Conservation (phyloP, 768 basidiomycete species). For the Mycena rosella region DNA sequence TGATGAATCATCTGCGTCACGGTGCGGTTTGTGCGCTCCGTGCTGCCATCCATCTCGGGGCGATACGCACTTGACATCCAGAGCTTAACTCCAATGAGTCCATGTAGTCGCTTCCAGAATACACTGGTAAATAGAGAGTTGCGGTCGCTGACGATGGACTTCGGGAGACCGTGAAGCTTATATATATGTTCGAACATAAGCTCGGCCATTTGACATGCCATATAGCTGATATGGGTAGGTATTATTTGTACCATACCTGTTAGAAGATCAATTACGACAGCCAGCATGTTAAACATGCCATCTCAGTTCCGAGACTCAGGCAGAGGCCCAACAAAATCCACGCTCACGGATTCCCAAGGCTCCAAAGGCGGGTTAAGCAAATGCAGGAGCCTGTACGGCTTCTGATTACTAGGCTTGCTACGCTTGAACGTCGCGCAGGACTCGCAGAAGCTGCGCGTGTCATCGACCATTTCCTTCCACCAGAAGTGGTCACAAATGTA, state of each 20-base stretch:
- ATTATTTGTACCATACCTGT: neutral
- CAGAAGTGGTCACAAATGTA: conserved; percentile 12
- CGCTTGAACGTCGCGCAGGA: neutral
- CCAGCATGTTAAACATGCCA: neutral
- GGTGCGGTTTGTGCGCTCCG: neutral
- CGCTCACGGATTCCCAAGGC: neutral
- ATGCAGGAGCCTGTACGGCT: neutral
- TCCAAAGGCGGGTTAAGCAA: neutral
- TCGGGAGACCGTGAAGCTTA: neutral
- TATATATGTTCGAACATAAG: neutral
- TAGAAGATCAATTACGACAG: neutral
- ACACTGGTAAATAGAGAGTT: neutral
- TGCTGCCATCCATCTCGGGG: neutral
- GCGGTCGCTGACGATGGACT: conserved; percentile 1
- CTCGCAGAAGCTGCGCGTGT: neutral
- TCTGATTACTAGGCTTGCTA: conserved; percentile 1
- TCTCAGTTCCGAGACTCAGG: conserved; percentile 1
- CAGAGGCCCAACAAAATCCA: conserved; percentile 1
- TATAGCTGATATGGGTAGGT: neutral
- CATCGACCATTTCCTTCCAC: conserved; percentile 12
- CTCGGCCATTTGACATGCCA: neutral
- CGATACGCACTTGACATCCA: neutral
- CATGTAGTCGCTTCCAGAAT: neutral
- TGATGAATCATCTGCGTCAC: neutral
- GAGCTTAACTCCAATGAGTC: neutral